phyloP scores from a whole-genome alignment of 2,329 filamentous ascomycete genomes.

The Phialophora chinensis region DNA sequence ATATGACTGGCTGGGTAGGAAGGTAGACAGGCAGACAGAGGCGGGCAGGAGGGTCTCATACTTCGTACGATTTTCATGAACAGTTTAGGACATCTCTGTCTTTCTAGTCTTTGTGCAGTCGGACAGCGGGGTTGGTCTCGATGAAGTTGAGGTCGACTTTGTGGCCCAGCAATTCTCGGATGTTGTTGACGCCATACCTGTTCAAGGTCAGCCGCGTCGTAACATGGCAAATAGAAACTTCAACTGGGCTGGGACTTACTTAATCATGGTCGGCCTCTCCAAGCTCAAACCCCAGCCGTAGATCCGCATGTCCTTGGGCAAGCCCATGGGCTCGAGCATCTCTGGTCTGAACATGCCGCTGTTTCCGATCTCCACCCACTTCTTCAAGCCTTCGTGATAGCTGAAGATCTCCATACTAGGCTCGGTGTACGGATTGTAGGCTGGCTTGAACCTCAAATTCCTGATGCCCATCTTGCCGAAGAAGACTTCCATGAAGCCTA shows the following conservation, averaged over 20 bases:
- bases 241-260: slow-evolving; percentile 60
- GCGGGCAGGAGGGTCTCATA: neutral
- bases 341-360: slow-evolving; percentile 98
- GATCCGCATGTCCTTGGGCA: slow-evolving; percentile 88
- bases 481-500: slow-evolving; percentile 94
- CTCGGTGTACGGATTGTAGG: slow-evolving; percentile 94
- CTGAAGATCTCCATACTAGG: slow-evolving; percentile 98
- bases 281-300: slow-evolving; percentile 93
- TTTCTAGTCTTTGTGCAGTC: slow-evolving; percentile 80
- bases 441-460: slow-evolving; percentile 91
- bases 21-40: no score
- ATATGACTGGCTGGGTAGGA: neutral
- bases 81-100: neutral
- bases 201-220: neutral
- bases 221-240: neutral
- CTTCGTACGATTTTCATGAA: slow-evolving; percentile 1
- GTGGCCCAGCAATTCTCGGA: slow-evolving; percentile 89
- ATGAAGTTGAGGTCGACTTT: slow-evolving; percentile 95
- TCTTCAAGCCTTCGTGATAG: slow-evolving; percentile 85
- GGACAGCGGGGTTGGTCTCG: slow-evolving; percentile 85
- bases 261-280: slow-evolving; percentile 98
- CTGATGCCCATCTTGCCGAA: slow-evolving; percentile 94
- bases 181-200: slow-evolving; percentile 79
- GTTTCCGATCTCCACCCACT: slow-evolving; percentile 97
- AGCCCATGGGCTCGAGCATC: slow-evolving; percentile 93